phyloP scores from a whole-genome alignment of 192 early-diverging fungal genomes.

The Paraglomus brasilianum region DNA sequence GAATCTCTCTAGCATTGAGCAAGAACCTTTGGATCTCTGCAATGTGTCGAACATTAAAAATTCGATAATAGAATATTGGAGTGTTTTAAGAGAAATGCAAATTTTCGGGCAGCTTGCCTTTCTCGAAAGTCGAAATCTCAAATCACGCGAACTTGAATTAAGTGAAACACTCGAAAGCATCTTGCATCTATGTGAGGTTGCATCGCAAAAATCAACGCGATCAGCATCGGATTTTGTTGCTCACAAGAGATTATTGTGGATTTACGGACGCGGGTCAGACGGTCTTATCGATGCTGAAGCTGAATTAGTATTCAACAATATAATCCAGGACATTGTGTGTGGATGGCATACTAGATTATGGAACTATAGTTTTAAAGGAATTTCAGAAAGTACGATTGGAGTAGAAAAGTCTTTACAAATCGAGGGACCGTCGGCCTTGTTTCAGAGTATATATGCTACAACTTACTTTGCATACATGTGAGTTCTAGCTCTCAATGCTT shows the following conservation, averaged over 20 bases:
- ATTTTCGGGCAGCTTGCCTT: slow-evolving; percentile 39
- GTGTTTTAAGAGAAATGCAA: slow-evolving; percentile 51
- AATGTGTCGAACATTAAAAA: not conserved
- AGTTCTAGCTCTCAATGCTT: not conserved
- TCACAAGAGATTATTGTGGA: slow-evolving; percentile 66
- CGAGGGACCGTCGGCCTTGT: slow-evolving; percentile 13
- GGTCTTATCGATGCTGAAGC: slow-evolving; percentile 39
- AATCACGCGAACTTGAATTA: not conserved
- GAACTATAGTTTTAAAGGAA: slow-evolving; percentile 46
- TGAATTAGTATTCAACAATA: slow-evolving; percentile 35
- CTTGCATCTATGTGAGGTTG: slow-evolving; percentile 39
- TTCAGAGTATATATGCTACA: slow-evolving; percentile 23
- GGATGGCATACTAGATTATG: slow-evolving; percentile 55
- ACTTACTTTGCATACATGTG: slow-evolving; percentile 24
- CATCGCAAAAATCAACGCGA: slow-evolving; percentile 51
- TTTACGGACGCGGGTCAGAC: slow-evolving; percentile 41
- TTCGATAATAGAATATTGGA: slow-evolving; percentile 45
- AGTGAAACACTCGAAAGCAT: slow-evolving; percentile 35
- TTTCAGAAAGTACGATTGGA: not conserved
- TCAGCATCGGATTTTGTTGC: slow-evolving; percentile 62
- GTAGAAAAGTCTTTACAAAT: not conserved
- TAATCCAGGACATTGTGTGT: slow-evolving; percentile 52
- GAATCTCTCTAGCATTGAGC: slow-evolving; percentile 44
- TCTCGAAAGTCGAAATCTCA: no score
- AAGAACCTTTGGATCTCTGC: slow-evolving; percentile 36